Base-by-base conservation (phyloP, 306 rosid genomes). In the Malus orientalis region DNA sequence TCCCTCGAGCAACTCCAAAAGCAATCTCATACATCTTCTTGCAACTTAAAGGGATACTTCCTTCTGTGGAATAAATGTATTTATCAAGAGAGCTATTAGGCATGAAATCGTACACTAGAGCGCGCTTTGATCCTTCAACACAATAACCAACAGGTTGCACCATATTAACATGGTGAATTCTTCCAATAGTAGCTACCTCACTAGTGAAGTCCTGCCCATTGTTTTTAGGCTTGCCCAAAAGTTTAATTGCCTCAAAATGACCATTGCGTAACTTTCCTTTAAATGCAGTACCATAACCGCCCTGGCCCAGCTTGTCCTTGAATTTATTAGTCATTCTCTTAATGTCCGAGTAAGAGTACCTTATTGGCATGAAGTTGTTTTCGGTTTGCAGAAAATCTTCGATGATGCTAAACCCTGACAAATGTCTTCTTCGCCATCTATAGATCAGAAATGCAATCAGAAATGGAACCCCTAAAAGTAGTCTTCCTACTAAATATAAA, bases 111-210 rank as follows among this genome's bases (percentile, higher is more conserved):
- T 71, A 71, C 8, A 71, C 75, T n/a, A 36, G 75, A 67, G 51
- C 71, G 2, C 71, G 53, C 27, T 67, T 53, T 4, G 81, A 45
- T 30, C 74, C 22, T 79, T 88, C 61, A 18, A 74, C 62, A 18
- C 8, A 22, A 74, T 82, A 36, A 49, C 71, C 54, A 40, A 67
- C 53, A 38, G 40, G 71, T 40, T 4, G 71, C 71, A 40, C 71
- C 1, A 67, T 19, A 40, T 67, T 67, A 2, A 22, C 54, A n/a
- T 67, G 71, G 53, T 38, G 54, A 67, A 67, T 67, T 32, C 71
- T 67, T 38, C 71, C 71, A 4, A 67, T 11, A 3, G 71, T 67
- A 40, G 71, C 53, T 38, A 40, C 53, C 53, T 67, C 54, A 22
- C 30, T 67, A 0, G 14, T 36, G 30, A 40, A 67, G 15, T 67